A percentile compares a stretch with the other conserved stretches of the same genome.
These are phyloP conservation scores for Nitzschia inconspicua DNA, from an alignment of 108 stramenopile genomes.

Conservation along the genomic window DNA sequence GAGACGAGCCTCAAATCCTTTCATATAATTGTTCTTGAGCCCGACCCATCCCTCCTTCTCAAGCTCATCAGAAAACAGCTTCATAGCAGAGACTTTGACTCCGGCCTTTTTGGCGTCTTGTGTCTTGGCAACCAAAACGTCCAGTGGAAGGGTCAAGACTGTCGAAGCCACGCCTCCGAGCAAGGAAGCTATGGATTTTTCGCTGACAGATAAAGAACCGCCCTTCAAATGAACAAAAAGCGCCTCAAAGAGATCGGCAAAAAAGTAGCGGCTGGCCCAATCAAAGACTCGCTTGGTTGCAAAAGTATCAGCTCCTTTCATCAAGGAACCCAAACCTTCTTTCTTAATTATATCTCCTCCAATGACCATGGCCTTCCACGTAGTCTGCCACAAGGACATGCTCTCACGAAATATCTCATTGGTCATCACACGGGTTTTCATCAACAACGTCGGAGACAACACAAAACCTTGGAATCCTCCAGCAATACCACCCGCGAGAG, in stretches of 20 bases:
- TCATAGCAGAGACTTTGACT: slow-evolving; percentile 24
- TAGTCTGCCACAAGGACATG: slow-evolving; percentile 26
- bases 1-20: slow-evolving; percentile 33
- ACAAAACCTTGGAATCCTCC: slow-evolving; percentile 61
- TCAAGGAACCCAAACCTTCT: slow-evolving; percentile 45
- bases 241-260: slow-evolving; percentile 40
- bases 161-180: slow-evolving; percentile 43
- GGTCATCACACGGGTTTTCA: slow-evolving; percentile 79
- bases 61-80: slow-evolving; percentile 21
- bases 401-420: slow-evolving; percentile 50
- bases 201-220: slow-evolving; percentile 9
- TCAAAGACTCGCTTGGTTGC: slow-evolving; percentile 61
- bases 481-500: slow-evolving; percentile 44
- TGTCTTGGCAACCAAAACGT: slow-evolving; percentile 53
- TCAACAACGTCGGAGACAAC: slow-evolving; percentile 52
- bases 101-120: slow-evolving; percentile 63
- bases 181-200: slow-evolving; percentile 37
- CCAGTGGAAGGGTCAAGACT: slow-evolving; percentile 49
- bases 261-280: slow-evolving; percentile 55
- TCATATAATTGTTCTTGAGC: slow-evolving; percentile 24
- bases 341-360: slow-evolving; percentile 38
- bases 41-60: slow-evolving; percentile 29
- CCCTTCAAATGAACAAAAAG: slow-evolving; percentile 1
- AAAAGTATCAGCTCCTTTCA: slow-evolving; percentile 60
- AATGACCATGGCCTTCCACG: slow-evolving; percentile 20